Evolutionary conservation across 2,329 filamentous ascomycete species (phyloP).

Genomic region (Ophiostoma triangulosporum): DNA sequence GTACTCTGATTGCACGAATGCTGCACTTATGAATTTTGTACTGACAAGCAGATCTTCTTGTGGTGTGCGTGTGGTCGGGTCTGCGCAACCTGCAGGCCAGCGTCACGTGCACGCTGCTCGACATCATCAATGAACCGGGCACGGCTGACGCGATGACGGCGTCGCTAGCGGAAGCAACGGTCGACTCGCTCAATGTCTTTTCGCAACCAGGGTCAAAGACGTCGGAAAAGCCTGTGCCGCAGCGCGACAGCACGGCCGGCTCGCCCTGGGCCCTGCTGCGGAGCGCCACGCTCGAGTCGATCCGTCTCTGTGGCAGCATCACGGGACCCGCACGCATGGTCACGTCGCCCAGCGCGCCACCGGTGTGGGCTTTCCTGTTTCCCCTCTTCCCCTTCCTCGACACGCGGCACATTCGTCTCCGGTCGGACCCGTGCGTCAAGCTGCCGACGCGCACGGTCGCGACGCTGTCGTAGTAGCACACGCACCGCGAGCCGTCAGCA

Average conservation of each 20-base stretch:
- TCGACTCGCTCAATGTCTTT: not conserved
- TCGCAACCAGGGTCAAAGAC: not conserved
- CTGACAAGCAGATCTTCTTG: not conserved
- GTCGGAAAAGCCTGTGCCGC: not conserved
- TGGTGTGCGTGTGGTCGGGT: constrained; percentile 7
- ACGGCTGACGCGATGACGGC: constrained; percentile 3
- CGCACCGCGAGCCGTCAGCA: not conserved
- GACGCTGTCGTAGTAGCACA: not conserved
- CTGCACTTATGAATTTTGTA: not conserved
- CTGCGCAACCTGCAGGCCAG: constrained; percentile 10
- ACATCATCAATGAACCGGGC: constrained; percentile 8
- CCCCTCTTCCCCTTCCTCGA: not conserved
- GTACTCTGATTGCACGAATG: not conserved
- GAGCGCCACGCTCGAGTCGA: constrained; percentile 7
- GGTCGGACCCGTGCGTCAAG: not conserved
- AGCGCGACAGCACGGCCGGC: constrained; percentile 1
- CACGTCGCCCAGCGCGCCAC: not conserved
- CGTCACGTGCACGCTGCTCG: constrained; percentile 7
- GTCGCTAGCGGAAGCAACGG: not conserved
- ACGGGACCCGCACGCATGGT: not conserved
- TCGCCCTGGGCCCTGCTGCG: constrained; percentile 7
- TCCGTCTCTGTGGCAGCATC: constrained; percentile 6
- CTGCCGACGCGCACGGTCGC: not conserved
- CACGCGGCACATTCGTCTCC: not conserved
- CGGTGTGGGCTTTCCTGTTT: not conserved